Base-by-base conservation (phyloP, 1,284 basidiomycete species). In the Schizophyllum amplum region DNA sequence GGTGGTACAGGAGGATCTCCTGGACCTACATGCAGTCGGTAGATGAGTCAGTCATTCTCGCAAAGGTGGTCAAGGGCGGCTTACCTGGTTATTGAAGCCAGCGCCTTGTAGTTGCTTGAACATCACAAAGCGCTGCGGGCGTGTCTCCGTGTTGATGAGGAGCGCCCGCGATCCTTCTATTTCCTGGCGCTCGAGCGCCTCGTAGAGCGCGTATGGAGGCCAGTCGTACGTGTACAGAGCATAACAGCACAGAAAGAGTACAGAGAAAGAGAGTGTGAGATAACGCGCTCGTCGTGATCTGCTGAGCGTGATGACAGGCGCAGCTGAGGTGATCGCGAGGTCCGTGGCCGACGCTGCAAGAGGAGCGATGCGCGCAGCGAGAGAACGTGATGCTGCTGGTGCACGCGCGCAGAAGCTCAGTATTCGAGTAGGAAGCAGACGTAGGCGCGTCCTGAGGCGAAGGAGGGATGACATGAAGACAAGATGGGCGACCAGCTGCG, bases 1-100 rank as follows among this genome's bases (percentile, higher is more conserved):
- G 73, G 60, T 77, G 75, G 57, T 69, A 76, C 26, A 76, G 55
- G 4, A 77, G 62, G 33, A 77, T 72, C 62, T 78, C 76, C 62
- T 76, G 75, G 22, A 71, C 72, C 75, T 78, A 21, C 42, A 11
- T 11, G 48, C 9, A 20, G 11, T 49, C 47, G 22, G 59, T 48
- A 3, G n/a, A n/a, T 55, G 21, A 21, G 24, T 33, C 56, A 17
- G 57, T 49, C 54, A 51, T 11, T 47, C 25, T 26, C n/a, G n/a
- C 21, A 53, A 24, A 20, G 33, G 24, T 23, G 33, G 26, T 25
- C 17, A 33, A 13, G 23, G 33, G 47, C 33, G 22, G 57, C 65
- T 11, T 53, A 71, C 75, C 64, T 77, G 75, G 56, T 76, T 77
- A 54, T 76, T 76, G 58, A 77, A 77, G 1, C 75, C 76, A 51